Evolutionary conservation across 78 protist species (phyloP), one percentile per base, ranked within the genome.

Genomic region (Dictyostelium firmibasis): DNA sequence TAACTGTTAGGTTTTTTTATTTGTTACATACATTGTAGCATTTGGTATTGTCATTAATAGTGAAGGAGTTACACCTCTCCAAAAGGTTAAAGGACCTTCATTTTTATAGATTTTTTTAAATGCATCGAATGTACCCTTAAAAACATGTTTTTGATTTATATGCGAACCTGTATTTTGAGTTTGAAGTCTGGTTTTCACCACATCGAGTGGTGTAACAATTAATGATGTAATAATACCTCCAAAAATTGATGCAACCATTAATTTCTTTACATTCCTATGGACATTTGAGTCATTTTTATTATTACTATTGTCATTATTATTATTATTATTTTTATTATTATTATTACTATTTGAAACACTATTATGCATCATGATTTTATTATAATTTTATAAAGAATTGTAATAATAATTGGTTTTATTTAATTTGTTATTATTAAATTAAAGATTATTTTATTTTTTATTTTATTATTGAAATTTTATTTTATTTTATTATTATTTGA

Each of bases 11-110:
- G n/a, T n/a, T n/a, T n/a, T n/a, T 3, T 10, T 41, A 13, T 41
- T 2, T 76, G 1, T 18, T 50, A 69, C 89, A 27, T 81, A 92
- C 96, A 92, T 82, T 62, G 96, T 70, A 0, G 93, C 74, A 43
- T 72, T 81, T 31, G 96, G 96, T n/a, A 92, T 81, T 2, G 96
- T 85, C 96, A 92, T 92, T 57, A 92, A 78, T 20, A 92, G 43
- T 53, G 96, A 85, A 18, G 91, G 91, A 27, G 85, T 67, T 41
- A 92, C 64, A 29, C 96, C 96, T 57, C 96, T 69, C 96, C 96
- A 92, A 31, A 92, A 83, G n/a, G 96, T 76, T 18, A 27, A 57
- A 27, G 82, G 27, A 69, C 96, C 96, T 57, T 92, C 96, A 72
- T 74, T 23, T 41, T 76, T 92, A 16, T 83, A 35, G 20, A 92